A percentile compares a stretch with the other conserved stretches of the same genome.
Evolutionary conservation across 257 asterid species (phyloP).

Genomic region (Solanum verrucosum): DNA sequence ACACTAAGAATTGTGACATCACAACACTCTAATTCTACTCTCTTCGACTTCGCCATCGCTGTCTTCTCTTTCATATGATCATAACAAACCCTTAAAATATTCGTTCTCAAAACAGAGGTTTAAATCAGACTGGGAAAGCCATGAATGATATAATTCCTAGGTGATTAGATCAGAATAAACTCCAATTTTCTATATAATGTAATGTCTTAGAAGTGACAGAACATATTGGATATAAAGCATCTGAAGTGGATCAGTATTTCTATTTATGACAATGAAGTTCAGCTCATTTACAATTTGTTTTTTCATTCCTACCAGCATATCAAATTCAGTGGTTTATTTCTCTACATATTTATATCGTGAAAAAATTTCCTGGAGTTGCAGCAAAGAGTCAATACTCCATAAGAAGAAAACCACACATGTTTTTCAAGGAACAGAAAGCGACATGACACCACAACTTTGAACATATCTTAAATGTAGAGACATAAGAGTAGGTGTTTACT

Average conservation of each 20-base stretch:
- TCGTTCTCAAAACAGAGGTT: background rate
- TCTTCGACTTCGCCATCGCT: background rate
- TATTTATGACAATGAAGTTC: background rate
- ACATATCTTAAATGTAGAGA: background rate
- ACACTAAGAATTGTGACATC: constrained; percentile 66
- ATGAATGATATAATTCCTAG: background rate
- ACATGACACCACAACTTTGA: background rate
- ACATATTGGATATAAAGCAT: background rate
- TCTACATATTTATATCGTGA: background rate
- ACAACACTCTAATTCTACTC: background rate
- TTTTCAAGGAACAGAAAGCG: background rate
- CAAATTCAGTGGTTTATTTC: background rate
- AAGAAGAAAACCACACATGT: background rate
- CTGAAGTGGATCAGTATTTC: background rate
- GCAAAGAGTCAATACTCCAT: background rate
- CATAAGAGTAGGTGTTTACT: constrained; percentile 36
- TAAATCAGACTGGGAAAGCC: background rate
- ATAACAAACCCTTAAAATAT: background rate
- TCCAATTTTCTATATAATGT: background rate
- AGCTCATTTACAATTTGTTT: background rate
- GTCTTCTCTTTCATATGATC: background rate
- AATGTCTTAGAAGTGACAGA: background rate
- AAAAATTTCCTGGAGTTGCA: background rate
- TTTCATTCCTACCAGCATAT: background rate
- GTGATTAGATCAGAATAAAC: background rate